These are phyloP conservation scores for Senecio squalidus DNA, from an alignment of 140 eudicot genomes.

Conservation along the genomic window DNA sequence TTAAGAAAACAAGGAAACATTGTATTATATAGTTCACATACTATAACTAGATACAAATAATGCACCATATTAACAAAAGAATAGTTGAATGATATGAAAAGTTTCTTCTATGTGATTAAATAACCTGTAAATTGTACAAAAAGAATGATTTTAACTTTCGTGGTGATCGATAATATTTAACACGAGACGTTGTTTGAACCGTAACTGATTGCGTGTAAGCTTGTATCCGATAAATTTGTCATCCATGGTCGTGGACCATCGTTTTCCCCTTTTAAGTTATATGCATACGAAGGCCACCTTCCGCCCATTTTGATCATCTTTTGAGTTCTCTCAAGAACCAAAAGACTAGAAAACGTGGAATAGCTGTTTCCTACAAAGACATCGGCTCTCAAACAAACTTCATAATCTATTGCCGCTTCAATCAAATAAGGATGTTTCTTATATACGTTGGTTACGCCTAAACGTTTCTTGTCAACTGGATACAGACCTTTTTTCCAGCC, in stretches of 20 bases:
- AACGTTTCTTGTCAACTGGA: constrained; percentile 62
- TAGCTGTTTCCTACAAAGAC: constrained; percentile 86
- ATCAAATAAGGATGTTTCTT: constrained; percentile 54
- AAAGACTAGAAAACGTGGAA: constrained; percentile 84
- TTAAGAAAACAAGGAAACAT: too few species aligned
- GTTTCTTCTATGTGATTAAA: too few species aligned
- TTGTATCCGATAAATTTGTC: constrained; percentile 2
- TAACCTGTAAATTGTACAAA: too few species aligned
- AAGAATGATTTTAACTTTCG: background rate
- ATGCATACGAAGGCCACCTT: constrained; percentile 88
- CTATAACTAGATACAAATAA: background rate
- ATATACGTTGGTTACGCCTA: constrained; percentile 47
- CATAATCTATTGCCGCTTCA: constrained; percentile 82
- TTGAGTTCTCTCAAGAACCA: constrained; percentile 77
- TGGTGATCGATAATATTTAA: constrained; percentile 1
- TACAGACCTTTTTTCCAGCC: constrained; percentile 68
- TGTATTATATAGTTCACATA: too few species aligned
- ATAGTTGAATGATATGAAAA: too few species aligned
- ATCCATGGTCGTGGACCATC: constrained; percentile 5
- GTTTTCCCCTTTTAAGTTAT: constrained; percentile 34
- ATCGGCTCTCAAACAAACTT: constrained; percentile 69
- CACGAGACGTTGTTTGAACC: constrained; percentile 64
- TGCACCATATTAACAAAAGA: too few species aligned
- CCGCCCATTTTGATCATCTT: constrained; percentile 42
- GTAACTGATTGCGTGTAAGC: constrained; percentile 17